These are phyloP conservation scores for Gnaphalium uliginosum DNA, from an alignment of 129 eudicot species.

Conservation along the genomic window DNA sequence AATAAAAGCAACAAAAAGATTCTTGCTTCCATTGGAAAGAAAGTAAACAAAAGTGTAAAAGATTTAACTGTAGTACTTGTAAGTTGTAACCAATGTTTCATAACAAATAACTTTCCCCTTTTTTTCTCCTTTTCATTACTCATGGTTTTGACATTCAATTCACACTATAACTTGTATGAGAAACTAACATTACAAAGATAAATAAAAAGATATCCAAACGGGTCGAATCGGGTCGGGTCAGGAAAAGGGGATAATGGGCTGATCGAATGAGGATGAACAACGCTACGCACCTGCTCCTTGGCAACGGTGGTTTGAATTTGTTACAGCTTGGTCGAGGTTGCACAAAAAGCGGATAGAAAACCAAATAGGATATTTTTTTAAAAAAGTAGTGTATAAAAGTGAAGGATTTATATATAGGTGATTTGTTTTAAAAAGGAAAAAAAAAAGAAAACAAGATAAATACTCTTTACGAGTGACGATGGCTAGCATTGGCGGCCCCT, in stretches of 20 bases:
- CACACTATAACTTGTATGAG: slow-evolving; percentile 43
- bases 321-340: slow-evolving; percentile 61
- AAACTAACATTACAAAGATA: slow-evolving; percentile 25
- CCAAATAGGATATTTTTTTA: no score
- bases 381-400: slow-evolving; percentile 38
- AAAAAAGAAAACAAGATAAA: slow-evolving; percentile 2
- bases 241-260: slow-evolving; percentile 27
- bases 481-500: slow-evolving; percentile 75
- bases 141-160: slow-evolving; percentile 39
- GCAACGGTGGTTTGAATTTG: slow-evolving; percentile 18
- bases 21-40: slow-evolving; percentile 36
- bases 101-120: slow-evolving; percentile 31
- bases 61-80: not conserved
- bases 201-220: slow-evolving; percentile 21
- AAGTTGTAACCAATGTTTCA: not conserved
- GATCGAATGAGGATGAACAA: slow-evolving; percentile 42
- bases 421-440: not conserved
- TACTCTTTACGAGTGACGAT: slow-evolving; percentile 10
- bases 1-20: slow-evolving; percentile 30
- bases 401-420: slow-evolving; percentile 29
- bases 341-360: slow-evolving; percentile 24
- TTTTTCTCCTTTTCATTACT: slow-evolving; percentile 22
- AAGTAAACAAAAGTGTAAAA: slow-evolving; percentile 22
- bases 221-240: slow-evolving; percentile 7
- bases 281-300: slow-evolving; percentile 51